phyloP scores from a whole-genome alignment of 495 filamentous ascomycete species.

The Talaromyces borbonicus region DNA sequence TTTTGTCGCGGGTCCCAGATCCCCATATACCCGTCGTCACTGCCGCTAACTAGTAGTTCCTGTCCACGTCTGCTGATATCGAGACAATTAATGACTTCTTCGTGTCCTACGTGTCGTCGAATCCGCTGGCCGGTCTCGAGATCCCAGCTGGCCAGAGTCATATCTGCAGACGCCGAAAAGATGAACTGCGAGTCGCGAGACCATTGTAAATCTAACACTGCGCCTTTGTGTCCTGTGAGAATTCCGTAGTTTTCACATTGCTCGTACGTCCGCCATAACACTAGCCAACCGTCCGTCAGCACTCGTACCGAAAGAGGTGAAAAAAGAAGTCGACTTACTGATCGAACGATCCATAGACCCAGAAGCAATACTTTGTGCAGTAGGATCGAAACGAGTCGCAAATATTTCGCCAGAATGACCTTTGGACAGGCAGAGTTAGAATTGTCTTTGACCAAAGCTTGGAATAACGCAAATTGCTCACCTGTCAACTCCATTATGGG shows the following conservation, averaged over 20 bases:
- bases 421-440: conserved; percentile 6
- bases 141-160: conserved; percentile 90
- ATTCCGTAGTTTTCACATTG: conserved; percentile 88
- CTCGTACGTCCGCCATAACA: conserved; percentile 88
- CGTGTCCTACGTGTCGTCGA: conserved; percentile 84
- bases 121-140: conserved; percentile 78
- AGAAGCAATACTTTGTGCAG: conserved; percentile 81
- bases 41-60: conserved; percentile 77
- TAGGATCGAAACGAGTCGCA: conserved; percentile 79
- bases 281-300: conserved; percentile 28
- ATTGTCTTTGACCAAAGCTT: background rate
- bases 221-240: conserved; percentile 79
- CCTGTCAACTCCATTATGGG: conserved; percentile 93
- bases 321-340: conserved; percentile 39
- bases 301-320: background rate
- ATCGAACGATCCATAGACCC: conserved; percentile 93
- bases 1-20: conserved; percentile 97
- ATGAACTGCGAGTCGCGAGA: conserved; percentile 84
- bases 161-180: conserved; percentile 90
- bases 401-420: conserved; percentile 78
- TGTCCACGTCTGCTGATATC: conserved; percentile 82
- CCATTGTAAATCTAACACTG: conserved; percentile 90
- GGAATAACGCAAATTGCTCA: conserved; percentile 20
- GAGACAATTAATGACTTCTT: conserved; percentile 85
- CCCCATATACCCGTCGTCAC: conserved; percentile 87